Conservation (phyloP, 805 yeast species). For the Kuraishia hungarica region DNA sequence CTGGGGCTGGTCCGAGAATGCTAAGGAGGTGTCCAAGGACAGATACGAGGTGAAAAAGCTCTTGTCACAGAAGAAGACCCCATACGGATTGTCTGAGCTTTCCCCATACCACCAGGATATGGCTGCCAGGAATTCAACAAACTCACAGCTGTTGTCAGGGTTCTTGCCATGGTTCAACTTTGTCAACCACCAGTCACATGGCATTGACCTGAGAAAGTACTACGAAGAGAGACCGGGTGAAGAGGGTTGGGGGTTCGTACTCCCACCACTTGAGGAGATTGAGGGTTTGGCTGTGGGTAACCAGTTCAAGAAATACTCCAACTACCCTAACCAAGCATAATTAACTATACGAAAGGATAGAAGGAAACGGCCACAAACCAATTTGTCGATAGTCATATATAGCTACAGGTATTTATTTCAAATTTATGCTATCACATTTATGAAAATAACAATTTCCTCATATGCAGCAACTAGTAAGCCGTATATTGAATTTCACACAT, state of each 20-base stretch:
- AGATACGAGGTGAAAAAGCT: slow-evolving; percentile 64
- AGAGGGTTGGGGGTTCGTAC: slow-evolving; percentile 43
- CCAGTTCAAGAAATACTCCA: slow-evolving; percentile 9
- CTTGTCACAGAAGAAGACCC: slow-evolving; percentile 55
- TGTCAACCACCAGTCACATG: slow-evolving; percentile 76
- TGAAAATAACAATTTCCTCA: neutral
- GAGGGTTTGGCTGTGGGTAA: slow-evolving; percentile 18
- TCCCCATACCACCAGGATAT: slow-evolving; percentile 64
- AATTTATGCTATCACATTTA: neutral
- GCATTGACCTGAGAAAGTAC: slow-evolving; percentile 58
- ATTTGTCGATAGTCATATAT: neutral
- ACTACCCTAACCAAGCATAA: slow-evolving; percentile 5
- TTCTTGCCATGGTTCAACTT: slow-evolving; percentile 79
- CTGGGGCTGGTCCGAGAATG: slow-evolving; percentile 71
- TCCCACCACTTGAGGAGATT: slow-evolving; percentile 43
- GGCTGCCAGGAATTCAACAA: slow-evolving; percentile 71
- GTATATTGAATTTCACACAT: too few relatives aligned
- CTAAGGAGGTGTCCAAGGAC: slow-evolving; percentile 62
- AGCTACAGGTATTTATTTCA: neutral
- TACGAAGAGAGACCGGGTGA: slow-evolving; percentile 50
- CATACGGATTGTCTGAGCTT: slow-evolving; percentile 59
- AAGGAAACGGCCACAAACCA: neutral
- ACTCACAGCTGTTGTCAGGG: slow-evolving; percentile 50
- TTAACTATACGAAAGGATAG: neutral
- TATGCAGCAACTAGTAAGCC: too few relatives aligned